phyloP scores from a whole-genome alignment of 2,329 filamentous ascomycete genomes.

The Verticillium zaregamsianum region DNA sequence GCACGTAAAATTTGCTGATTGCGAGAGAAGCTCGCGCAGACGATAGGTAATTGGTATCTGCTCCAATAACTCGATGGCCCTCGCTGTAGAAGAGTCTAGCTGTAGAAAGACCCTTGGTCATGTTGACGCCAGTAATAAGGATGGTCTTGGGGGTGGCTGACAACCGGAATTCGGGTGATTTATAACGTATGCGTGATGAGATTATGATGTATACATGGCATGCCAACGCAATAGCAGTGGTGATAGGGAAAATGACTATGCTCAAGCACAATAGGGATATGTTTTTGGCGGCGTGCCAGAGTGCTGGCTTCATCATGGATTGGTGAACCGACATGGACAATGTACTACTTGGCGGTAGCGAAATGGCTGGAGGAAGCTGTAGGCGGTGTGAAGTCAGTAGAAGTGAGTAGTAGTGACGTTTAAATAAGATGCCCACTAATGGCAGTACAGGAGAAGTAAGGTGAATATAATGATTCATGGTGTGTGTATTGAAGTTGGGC shows the following conservation, averaged over 20 bases:
- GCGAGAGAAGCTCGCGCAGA: constrained; percentile 47
- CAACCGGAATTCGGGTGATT: background rate
- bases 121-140: constrained; percentile 69
- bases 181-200: constrained; percentile 1
- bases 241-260: constrained; percentile 6
- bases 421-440: background rate
- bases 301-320: background rate
- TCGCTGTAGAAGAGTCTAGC: constrained; percentile 60
- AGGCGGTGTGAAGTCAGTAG: background rate
- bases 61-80: constrained; percentile 68
- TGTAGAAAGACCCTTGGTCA: constrained; percentile 65
- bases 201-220: background rate
- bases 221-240: constrained; percentile 2
- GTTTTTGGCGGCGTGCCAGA: background rate
- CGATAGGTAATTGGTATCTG: constrained; percentile 48
- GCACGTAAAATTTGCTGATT: constrained; percentile 48
- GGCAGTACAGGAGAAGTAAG: background rate
- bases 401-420: background rate
- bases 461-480: background rate
- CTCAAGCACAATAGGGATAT: background rate
- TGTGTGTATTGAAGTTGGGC: background rate
- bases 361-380: background rate
- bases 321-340: background rate
- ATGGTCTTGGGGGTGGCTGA: constrained; percentile 37
- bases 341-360: background rate